phyloP scores from a whole-genome alignment of 1,284 basidiomycete genomes.

The Heterobasidion parviporum region DNA sequence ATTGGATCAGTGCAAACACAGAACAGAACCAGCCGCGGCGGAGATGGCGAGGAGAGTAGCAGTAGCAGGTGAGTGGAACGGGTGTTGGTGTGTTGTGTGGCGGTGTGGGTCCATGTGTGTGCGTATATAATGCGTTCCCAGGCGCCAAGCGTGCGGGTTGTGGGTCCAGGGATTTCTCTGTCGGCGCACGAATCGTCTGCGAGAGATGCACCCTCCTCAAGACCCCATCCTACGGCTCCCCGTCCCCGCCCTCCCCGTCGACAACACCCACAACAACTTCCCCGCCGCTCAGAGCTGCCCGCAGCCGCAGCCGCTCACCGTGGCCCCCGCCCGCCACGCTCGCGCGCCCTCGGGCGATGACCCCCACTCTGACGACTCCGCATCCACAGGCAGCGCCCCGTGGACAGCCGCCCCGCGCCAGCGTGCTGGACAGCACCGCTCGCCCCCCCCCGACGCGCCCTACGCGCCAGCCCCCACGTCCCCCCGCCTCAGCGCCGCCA shows the following conservation, averaged over 20 bases:
- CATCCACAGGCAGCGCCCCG: too few species aligned
- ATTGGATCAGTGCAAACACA: too few species aligned
- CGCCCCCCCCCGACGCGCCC: too few species aligned
- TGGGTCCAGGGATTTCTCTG: slow-evolving; percentile 3
- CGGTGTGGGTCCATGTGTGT: slow-evolving; percentile 6
- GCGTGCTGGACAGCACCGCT: too few species aligned
- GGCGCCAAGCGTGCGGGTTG: slow-evolving; percentile 5
- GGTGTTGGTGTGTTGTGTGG: too few species aligned
- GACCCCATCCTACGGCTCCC: neutral
- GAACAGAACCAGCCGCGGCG: too few species aligned
- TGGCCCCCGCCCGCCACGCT: neutral
- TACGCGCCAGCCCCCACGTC: too few species aligned
- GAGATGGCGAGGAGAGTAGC: too few species aligned
- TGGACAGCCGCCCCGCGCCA: too few species aligned
- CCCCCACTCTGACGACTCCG: too few species aligned
- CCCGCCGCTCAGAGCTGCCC: neutral
- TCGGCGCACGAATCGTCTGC: neutral
- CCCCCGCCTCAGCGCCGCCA: too few species aligned
- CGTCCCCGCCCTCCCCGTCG: neutral
- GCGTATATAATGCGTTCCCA: slow-evolving; percentile 2
- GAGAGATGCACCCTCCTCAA: neutral
- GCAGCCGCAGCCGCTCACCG: neutral
- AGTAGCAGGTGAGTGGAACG: too few species aligned
- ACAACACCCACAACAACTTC: neutral
- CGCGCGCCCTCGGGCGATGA: neutral